A percentile compares a stretch with the other conserved stretches of the same genome.
These are phyloP conservation scores for Calocybe gangraenosa DNA, from an alignment of 768 basidiomycete species.

Conservation along the genomic window DNA sequence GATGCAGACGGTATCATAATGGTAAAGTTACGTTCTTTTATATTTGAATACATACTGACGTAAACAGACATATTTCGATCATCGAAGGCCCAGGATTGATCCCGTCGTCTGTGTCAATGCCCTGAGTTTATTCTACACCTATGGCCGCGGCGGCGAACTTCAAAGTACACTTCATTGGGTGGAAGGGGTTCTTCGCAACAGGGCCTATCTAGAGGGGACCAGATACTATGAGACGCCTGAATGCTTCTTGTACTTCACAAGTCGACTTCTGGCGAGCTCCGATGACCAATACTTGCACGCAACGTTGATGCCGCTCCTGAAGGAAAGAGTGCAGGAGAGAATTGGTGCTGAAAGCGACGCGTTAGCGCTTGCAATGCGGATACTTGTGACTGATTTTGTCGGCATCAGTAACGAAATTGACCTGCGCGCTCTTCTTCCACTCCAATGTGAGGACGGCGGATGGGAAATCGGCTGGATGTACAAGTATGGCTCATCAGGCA, in stretches of 20 bases:
- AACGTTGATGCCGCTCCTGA: conserved; percentile 35
- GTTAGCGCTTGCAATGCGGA: conserved; percentile 54
- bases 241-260: conserved; percentile 49
- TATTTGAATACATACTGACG: conserved; percentile 1
- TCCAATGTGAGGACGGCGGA: conserved; percentile 53
- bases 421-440: conserved; percentile 35
- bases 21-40: conserved; percentile 19
- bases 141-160: conserved; percentile 45
- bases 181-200: conserved; percentile 41
- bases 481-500: conserved; percentile 44
- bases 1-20: conserved; percentile 49
- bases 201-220: conserved; percentile 52
- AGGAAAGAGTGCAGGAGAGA: conserved; percentile 44
- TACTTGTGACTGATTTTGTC: conserved; percentile 38
- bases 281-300: conserved; percentile 31
- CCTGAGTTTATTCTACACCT: conserved; percentile 43
- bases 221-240: conserved; percentile 51
- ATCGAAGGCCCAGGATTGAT: conserved; percentile 46
- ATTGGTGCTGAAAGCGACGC: conserved; percentile 47
- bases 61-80: conserved; percentile 48
- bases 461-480: conserved; percentile 57
- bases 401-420: conserved; percentile 42
- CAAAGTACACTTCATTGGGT: conserved; percentile 44
- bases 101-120: conserved; percentile 51
- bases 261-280: conserved; percentile 36